A percentile compares a stretch with the other conserved stretches of the same genome.
Evolutionary conservation across 1,284 basidiomycete genomes (phyloP).

Genomic region (Puccinia hordei): DNA sequence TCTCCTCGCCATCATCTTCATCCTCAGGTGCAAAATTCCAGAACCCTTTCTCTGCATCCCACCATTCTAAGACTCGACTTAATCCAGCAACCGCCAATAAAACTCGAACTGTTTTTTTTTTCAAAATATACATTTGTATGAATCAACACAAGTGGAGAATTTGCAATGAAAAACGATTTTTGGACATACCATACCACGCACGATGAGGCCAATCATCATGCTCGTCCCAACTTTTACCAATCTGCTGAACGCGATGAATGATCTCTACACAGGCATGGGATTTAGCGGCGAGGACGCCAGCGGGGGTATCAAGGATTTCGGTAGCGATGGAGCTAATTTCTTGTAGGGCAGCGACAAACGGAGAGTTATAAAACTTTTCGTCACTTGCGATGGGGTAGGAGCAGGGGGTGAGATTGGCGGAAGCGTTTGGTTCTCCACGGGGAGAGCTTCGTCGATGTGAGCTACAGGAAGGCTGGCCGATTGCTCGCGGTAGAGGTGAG

Average conservation of each 20-base stretch:
- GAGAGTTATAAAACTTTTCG: slow-evolving; percentile 62
- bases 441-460: slow-evolving; percentile 60
- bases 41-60: slow-evolving; percentile 99
- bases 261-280: slow-evolving; percentile 82
- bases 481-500: slow-evolving; percentile 68
- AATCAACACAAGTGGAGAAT: neutral
- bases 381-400: slow-evolving; percentile 31
- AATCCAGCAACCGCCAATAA: slow-evolving; percentile 94
- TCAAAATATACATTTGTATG: no score
- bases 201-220: slow-evolving; percentile 97
- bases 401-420: neutral
- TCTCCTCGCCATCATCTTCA: slow-evolving; percentile 67
- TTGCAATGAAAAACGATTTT: no score
- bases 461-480: slow-evolving; percentile 64
- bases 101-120: slow-evolving; percentile 61
- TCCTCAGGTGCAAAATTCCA: slow-evolving; percentile 95
- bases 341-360: slow-evolving; percentile 87
- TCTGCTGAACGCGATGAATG: slow-evolving; percentile 83
- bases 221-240: slow-evolving; percentile 93
- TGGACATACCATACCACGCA: slow-evolving; percentile 93
- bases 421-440: slow-evolving; percentile 59
- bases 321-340: slow-evolving; percentile 92
- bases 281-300: slow-evolving; percentile 78
- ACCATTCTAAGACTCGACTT: slow-evolving; percentile 97
- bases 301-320: slow-evolving; percentile 86